Evolutionary conservation across 2,329 filamentous ascomycete species (phyloP).

Genomic region (Emergomyces pasteurianus): DNA sequence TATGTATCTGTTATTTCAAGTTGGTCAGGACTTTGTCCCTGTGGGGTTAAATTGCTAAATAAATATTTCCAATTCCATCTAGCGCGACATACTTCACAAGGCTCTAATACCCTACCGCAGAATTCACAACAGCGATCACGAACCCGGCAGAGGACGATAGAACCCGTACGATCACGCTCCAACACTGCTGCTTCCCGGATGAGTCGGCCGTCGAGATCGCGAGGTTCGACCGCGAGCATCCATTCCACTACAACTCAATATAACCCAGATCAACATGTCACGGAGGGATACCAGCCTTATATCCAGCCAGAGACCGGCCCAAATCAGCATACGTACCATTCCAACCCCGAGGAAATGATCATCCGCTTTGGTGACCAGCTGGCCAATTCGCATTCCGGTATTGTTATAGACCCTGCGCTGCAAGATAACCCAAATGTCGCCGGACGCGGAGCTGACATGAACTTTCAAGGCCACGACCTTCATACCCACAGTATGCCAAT

Average conservation of each 20-base stretch:
- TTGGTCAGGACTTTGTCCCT: background rate
- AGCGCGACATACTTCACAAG: slow-evolving; percentile 28
- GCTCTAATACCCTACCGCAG: slow-evolving; percentile 27
- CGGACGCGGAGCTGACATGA: slow-evolving; percentile 24
- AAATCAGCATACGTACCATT: slow-evolving; percentile 26
- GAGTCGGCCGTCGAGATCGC: slow-evolving; percentile 32
- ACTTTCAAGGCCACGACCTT: slow-evolving; percentile 25
- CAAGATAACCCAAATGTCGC: slow-evolving; percentile 26
- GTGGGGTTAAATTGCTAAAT: background rate
- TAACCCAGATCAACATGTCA: slow-evolving; percentile 27
- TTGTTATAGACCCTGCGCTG: slow-evolving; percentile 26
- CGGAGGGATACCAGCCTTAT: slow-evolving; percentile 29
- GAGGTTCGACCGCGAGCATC: slow-evolving; percentile 37
- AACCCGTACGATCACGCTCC: slow-evolving; percentile 30
- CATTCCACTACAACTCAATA: slow-evolving; percentile 36
- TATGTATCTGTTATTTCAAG: slow-evolving; percentile 10
- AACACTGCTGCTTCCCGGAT: slow-evolving; percentile 29
- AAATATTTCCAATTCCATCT: slow-evolving; percentile 1
- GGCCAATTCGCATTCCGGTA: slow-evolving; percentile 24
- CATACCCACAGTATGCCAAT: slow-evolving; percentile 24
- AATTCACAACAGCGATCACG: slow-evolving; percentile 26
- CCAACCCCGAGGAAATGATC: slow-evolving; percentile 34
- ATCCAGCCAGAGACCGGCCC: slow-evolving; percentile 23
- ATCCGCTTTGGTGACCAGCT: slow-evolving; percentile 34
- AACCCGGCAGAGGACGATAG: slow-evolving; percentile 30